Conservation (phyloP, 1,284 basidiomycete genomes). For the Mrakiaceae sp. region DNA sequence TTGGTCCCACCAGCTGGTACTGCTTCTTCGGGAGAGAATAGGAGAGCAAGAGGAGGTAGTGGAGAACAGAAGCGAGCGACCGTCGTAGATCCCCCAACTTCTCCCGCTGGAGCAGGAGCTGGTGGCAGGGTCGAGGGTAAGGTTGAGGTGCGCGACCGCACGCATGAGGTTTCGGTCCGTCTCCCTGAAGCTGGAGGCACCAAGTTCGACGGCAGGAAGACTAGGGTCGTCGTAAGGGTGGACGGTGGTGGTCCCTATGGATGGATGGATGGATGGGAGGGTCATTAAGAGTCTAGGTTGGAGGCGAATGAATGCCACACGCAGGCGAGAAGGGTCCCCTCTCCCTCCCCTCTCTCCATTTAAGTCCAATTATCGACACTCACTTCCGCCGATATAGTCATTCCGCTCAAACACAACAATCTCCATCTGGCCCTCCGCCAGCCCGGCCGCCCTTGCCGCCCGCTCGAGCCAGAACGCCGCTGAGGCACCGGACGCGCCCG, state of each 20-base stretch:
- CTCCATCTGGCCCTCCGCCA: slow-evolving; percentile 45
- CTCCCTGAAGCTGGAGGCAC: slow-evolving; percentile 59
- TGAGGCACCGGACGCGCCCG: slow-evolving; percentile 71
- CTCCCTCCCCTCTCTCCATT: too few relatives aligned
- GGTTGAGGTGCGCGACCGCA: slow-evolving; percentile 65
- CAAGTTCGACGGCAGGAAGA: slow-evolving; percentile 59
- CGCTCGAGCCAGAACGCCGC: slow-evolving; percentile 72
- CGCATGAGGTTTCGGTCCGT: slow-evolving; percentile 60
- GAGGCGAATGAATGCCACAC: background rate
- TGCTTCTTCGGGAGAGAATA: too few relatives aligned
- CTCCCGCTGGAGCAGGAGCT: slow-evolving; percentile 34
- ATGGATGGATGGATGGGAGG: background rate
- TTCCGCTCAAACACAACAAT: slow-evolving; percentile 72
- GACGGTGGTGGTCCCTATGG: slow-evolving; percentile 58
- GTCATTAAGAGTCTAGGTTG: slow-evolving; percentile 9
- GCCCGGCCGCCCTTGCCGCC: slow-evolving; percentile 46
- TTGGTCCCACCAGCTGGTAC: slow-evolving; percentile 53
- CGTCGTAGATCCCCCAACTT: slow-evolving; percentile 69
- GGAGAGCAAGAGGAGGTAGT: slow-evolving; percentile 25
- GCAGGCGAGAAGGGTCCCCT: background rate
- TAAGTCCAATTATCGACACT: slow-evolving; percentile 32
- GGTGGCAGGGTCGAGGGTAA: slow-evolving; percentile 39
- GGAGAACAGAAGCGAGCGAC: slow-evolving; percentile 51
- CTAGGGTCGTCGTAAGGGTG: slow-evolving; percentile 59
- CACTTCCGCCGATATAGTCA: slow-evolving; percentile 69